phyloP scores from a whole-genome alignment of 257 asterid genomes.

The Primulina eburnea region DNA sequence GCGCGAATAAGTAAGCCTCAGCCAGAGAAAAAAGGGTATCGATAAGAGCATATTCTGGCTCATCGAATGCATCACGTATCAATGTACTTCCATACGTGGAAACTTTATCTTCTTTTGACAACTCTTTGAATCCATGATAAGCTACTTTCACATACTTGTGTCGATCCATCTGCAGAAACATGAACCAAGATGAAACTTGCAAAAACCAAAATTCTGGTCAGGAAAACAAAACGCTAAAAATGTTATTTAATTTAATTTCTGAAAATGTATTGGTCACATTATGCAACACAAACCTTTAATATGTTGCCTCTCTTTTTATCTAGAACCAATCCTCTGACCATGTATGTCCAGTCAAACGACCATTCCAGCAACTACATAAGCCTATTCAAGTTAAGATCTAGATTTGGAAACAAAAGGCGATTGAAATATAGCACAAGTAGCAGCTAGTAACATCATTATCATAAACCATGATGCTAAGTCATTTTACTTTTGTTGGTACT shows the following conservation, averaged over 20 bases:
- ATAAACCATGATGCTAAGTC: constrained; percentile 2
- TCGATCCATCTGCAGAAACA: constrained; percentile 75
- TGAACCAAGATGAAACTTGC: constrained; percentile 7
- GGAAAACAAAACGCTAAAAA: neutral
- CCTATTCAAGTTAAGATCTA: constrained; percentile 26
- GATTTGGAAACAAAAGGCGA: constrained; percentile 14
- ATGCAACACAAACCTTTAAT: constrained; percentile 67
- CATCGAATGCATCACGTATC: constrained; percentile 82
- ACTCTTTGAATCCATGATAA: constrained; percentile 87
- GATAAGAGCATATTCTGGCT: constrained; percentile 89
- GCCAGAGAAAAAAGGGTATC: constrained; percentile 97
- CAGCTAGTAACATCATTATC: constrained; percentile 12
- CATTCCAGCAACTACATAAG: constrained; percentile 66
- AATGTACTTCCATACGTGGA: constrained; percentile 79
- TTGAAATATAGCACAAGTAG: constrained; percentile 17
- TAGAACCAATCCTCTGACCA: constrained; percentile 98
- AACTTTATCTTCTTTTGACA: constrained; percentile 90
- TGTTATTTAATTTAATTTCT: neutral
- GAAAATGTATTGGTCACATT: constrained; percentile 6
- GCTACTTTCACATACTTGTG: constrained; percentile 98
- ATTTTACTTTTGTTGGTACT: neutral
- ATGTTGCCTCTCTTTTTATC: constrained; percentile 93
- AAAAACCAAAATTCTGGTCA: constrained; percentile 9
- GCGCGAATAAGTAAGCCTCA: constrained; percentile 94
- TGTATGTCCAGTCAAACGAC: constrained; percentile 91